Base-by-base conservation (phyloP, 805 yeast species). In the Zygoascus tannicola region DNA sequence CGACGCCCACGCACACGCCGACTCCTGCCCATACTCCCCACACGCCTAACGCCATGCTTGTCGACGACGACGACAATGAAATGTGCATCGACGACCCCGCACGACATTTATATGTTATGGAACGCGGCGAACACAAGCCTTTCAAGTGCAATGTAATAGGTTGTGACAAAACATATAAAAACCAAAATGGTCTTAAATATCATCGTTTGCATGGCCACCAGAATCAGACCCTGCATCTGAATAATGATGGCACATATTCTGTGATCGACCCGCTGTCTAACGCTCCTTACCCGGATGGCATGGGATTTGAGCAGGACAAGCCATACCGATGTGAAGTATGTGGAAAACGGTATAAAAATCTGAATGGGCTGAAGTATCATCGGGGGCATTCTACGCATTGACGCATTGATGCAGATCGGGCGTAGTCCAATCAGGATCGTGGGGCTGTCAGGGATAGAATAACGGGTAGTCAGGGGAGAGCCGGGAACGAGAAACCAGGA, bases 241-340 rank as follows among this genome's bases (percentile, higher is more conserved):
- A 90, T 59, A 83, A 87, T 10, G 97, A 90, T 60, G 98, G 98
- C 3, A 80, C 95, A 1, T 83, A 81, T 53, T 81, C 90, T 38
- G 87, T 90, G 33, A 83, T 90, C 48, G 96, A 92, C 63, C 98
- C 98, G 10, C 55, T 65, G 30, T 65, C 68, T 30, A 86, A 85
- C 57, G 76, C 87, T 45, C 95, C 95, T 7, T 85, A 85, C 60
- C 85, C 90, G 34, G 95, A 90, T 62, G 95, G 95, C 4, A 81
- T 86, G 65, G 95, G 88, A 19, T 75, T 86, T 76, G 98, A 92
- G 64, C 88, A 86, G 69, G 98, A 92, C 69, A 92, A 92, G 68
- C 98, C 98, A 32, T 92, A 90, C 64, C 75, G 97, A 59, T 92
- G 98, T 66, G 97, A 92, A 67, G 95, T 90, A 35, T 92, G 98